A percentile compares a stretch with the other conserved stretches of the same genome.
Evolutionary conservation across 2,329 filamentous ascomycete genomes (phyloP).

Genomic region (Aspergillus melleus): DNA sequence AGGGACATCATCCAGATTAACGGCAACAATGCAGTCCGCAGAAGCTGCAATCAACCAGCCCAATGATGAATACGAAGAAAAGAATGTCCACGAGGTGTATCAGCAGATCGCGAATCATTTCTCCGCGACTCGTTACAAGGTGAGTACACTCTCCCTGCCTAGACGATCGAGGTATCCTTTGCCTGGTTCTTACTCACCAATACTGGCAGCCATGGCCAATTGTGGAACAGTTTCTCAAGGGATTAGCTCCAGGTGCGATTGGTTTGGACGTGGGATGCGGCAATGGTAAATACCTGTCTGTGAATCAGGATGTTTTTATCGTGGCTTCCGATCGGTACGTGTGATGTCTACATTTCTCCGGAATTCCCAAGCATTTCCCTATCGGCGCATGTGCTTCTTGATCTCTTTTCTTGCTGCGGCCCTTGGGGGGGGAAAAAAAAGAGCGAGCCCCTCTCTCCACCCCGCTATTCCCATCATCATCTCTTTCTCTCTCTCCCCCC

Average conservation of each 20-base stretch:
- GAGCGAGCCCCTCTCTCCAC: background rate
- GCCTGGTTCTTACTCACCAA: background rate
- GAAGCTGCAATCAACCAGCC: background rate
- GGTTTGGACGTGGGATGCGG: constrained; percentile 93
- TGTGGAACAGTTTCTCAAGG: constrained; percentile 73
- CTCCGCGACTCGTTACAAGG: constrained; percentile 61
- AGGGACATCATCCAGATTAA: background rate
- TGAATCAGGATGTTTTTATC: constrained; percentile 76
- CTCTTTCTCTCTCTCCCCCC: constrained; percentile 3
- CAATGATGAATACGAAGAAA: constrained; percentile 66
- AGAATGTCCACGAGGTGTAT: constrained; percentile 91
- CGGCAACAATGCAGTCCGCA: constrained; percentile 13
- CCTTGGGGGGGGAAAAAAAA: background rate
- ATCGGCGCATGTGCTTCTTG: background rate
- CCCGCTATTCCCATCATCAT: constrained; percentile 11
- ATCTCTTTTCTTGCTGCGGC: background rate
- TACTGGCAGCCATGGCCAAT: constrained; percentile 77
- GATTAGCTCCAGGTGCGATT: constrained; percentile 67
- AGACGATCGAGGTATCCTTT: background rate
- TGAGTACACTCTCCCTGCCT: constrained; percentile 27
- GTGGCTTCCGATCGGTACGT: constrained; percentile 79
- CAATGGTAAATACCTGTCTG: constrained; percentile 90
- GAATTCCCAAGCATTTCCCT: constrained; percentile 26
- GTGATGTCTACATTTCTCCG: constrained; percentile 5
- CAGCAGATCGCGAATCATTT: constrained; percentile 55